Evolutionary conservation across 768 basidiomycete species (phyloP), one percentile per base, ranked within the genome.

Genomic region (Tephrocybe rancida): DNA sequence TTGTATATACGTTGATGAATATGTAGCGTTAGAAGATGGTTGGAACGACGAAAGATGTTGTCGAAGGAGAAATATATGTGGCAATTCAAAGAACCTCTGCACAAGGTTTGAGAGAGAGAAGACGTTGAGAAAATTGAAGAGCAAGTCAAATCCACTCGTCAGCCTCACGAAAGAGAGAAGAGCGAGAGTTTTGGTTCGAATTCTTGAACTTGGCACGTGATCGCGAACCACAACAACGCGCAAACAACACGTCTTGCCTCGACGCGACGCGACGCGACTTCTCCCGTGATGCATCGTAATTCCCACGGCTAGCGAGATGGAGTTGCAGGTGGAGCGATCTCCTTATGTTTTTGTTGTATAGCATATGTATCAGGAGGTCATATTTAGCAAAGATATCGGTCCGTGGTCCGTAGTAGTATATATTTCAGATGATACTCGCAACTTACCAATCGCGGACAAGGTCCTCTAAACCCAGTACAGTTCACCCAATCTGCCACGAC

Each of bases 111-210:
- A 49, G 52, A 60, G 53, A 44, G 55, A 53, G 54, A 55, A 48
- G 61, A 55, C 37, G 61, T 60, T 57, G 60, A 61, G 49, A 60
- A 58, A 62, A 58, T 63, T 58, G 56, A 62, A 61, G 58, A 51
- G 64, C 54, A 59, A 64, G 63, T 63, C 60, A 54, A 60, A 48
- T 44, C 48, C 59, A 63, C 66, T 67, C 61, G 75, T 75, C 74
- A 73, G 74, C 71, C 75, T 70, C 69, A 67, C 56, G 54, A 59
- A 59, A 53, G 58, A 58, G 50, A 66, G 66, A 65, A 68, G 67
- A 68, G 47, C 50, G n/a, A 37, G 46, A 50, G 50, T 57, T 61
- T 55, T 63, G 59, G 59, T 58, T 61, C 61, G 27, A 50, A 54
- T 44, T 51, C 53, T 63, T 56, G 50, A 65, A 65, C 62, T 38